A percentile compares a stretch with the other conserved stretches of the same genome.
phyloP scores from a whole-genome alignment of 371 early-diverging fungal genomes.

The Haplosporangium sp. region DNA sequence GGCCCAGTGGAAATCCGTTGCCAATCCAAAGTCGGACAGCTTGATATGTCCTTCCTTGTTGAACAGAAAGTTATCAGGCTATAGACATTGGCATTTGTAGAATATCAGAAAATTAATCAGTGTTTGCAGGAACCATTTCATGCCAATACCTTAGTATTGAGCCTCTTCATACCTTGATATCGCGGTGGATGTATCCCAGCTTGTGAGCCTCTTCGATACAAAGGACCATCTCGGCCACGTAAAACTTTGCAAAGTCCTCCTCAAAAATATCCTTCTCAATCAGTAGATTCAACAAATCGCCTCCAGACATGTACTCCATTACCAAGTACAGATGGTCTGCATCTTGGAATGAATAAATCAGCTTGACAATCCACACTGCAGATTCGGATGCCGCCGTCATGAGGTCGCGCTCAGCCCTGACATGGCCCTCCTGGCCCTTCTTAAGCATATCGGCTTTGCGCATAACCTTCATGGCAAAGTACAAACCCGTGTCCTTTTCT shows the following conservation, averaged over 20 bases:
- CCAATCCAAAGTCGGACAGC: constrained; percentile 82
- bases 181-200: constrained; percentile 71
- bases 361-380: constrained; percentile 75
- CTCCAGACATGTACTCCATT: constrained; percentile 87
- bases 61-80: constrained; percentile 60
- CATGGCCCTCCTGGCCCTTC: constrained; percentile 77
- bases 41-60: constrained; percentile 81
- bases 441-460: constrained; percentile 80
- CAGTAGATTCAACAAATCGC: constrained; percentile 79
- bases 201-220: constrained; percentile 80
- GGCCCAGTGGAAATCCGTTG: constrained; percentile 72
- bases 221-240: constrained; percentile 78
- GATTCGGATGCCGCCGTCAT: constrained; percentile 68
- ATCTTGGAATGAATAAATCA: constrained; percentile 79
- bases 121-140: neutral
- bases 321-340: constrained; percentile 75
- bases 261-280: constrained; percentile 69
- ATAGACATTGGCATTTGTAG: neutral
- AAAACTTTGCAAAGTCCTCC: constrained; percentile 74
- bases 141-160: neutral
- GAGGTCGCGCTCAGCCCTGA: constrained; percentile 85
- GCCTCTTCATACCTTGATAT: constrained; percentile 63
- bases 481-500: constrained; percentile 78
- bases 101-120: neutral
- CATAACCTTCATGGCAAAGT: constrained; percentile 90